Evolutionary conservation across 176 grass and related monocot species (phyloP).

Genomic region (Miscanthus lutarioriparius): DNA sequence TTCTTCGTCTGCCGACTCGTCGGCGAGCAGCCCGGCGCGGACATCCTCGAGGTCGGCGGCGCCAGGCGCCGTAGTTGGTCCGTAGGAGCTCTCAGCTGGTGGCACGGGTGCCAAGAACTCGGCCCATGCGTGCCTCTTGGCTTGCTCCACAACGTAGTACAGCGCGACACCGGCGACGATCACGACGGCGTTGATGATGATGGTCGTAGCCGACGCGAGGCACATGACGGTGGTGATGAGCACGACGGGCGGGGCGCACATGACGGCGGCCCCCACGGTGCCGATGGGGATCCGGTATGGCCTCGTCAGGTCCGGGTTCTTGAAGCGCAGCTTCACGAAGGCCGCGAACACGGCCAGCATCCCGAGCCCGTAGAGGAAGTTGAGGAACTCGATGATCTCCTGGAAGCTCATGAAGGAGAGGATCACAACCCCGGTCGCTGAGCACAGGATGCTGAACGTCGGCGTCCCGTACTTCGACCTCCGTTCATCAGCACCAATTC

Average conservation of each 20-base stretch:
- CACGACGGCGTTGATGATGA: constrained; percentile 55
- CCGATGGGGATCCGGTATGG: constrained; percentile 74
- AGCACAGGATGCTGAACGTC: constrained; percentile 83
- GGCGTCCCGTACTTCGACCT: constrained; percentile 78
- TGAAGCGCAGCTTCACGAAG: constrained; percentile 91
- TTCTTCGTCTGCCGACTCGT: background rate
- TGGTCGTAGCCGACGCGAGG: constrained; percentile 64
- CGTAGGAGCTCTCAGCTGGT: constrained; percentile 16
- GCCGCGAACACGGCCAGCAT: constrained; percentile 86
- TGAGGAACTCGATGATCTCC: constrained; percentile 89
- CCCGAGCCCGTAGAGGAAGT: constrained; percentile 86
- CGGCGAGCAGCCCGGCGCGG: constrained; percentile 44
- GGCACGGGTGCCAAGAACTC: constrained; percentile 56
- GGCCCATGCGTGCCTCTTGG: constrained; percentile 53
- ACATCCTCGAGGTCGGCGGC: constrained; percentile 46
- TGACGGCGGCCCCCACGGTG: constrained; percentile 45
- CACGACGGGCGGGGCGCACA: constrained; percentile 66
- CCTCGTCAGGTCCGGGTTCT: constrained; percentile 66
- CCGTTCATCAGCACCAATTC: background rate
- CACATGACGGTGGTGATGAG: constrained; percentile 82
- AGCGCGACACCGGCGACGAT: constrained; percentile 48
- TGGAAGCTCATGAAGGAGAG: constrained; percentile 97
- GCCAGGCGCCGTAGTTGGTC: background rate
- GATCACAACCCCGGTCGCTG: constrained; percentile 72
- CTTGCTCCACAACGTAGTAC: constrained; percentile 56